Evolutionary conservation across 805 yeast species (phyloP), one percentile per base, ranked within the genome.

Genomic region (Wickerhamia fluorescens): DNA sequence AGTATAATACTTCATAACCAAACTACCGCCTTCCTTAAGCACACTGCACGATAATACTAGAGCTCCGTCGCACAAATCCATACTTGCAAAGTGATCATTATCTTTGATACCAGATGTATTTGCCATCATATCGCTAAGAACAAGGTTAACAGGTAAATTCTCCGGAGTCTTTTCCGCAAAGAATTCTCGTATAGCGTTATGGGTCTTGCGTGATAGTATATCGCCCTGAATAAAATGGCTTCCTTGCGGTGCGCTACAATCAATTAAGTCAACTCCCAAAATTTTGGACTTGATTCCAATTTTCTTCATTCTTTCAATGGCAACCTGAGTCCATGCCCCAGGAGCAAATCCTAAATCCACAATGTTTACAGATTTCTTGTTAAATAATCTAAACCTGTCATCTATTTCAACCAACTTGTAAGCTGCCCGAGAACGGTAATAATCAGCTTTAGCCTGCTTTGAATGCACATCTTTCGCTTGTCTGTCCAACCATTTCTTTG

Each of bases 31-130:
- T 4, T 76, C 73, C 36, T 65, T 74, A 16, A 92, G 56, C n/a
- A 83, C 55, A 36, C 76, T 80, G 30, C 79, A 66, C 1, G 94
- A 79, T 28, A 88, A 67, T 5, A 84, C 66, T 29, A 92, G 53
- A 0, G 95, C 96, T 0, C 96, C 96, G 44, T 85, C 92, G 53
- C 96, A 89, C 16, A 89, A 60, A 47, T 88, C 88, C 84, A 92
- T 80, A 36, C 95, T 86, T 41, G 74, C 75, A 9, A 70, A 59
- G 55, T 89, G 97, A 52, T 89, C 98, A 38, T 74, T 73, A 23
- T 81, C 75, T 7, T 78, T 72, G 23, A 84, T 58, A 4, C 98
- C 97, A 9, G 87, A 66, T 4, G 96, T 85, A 49, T 89, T 89
- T 27, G 86, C 83, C 83, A 89, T 81, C 97, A 96, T 89, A 58